These are phyloP conservation scores for Lasiosphaeria miniovina DNA, from an alignment of 495 filamentous ascomycete species.

Conservation along the genomic window DNA sequence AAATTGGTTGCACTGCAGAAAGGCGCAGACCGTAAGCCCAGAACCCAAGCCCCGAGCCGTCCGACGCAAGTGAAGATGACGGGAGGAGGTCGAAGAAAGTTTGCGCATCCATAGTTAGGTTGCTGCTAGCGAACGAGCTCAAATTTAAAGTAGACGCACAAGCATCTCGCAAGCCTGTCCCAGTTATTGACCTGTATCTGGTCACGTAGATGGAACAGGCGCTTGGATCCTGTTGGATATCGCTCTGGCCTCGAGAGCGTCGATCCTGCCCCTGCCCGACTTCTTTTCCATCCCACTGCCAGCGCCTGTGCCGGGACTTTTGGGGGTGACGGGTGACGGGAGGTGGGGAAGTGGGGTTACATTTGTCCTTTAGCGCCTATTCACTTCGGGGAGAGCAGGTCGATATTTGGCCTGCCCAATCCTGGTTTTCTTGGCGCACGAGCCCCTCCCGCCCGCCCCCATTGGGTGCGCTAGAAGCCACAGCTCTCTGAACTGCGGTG, in stretches of 20 bases:
- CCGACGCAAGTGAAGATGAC: background rate
- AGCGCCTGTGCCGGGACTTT: background rate
- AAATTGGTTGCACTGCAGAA: slow-evolving; percentile 3
- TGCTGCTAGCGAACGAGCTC: background rate
- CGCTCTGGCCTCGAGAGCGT: background rate
- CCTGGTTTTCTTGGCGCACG: background rate
- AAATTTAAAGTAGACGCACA: no score
- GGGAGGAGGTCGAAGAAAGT: background rate
- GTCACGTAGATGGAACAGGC: no score
- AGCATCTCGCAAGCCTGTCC: no score
- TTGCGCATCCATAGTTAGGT: background rate
- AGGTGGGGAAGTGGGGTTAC: no score
- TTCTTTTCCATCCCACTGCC: background rate
- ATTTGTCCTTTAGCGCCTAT: no score
- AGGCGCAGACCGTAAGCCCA: background rate
- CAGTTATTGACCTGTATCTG: no score
- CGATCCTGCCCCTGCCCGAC: background rate
- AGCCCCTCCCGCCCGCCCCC: background rate
- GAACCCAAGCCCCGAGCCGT: background rate
- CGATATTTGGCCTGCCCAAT: no score
- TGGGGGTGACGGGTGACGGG: background rate
- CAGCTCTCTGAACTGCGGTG: background rate
- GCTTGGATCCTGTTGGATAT: background rate
- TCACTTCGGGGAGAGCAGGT: no score
- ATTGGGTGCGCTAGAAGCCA: background rate